Base-by-base conservation (phyloP, 2,329 filamentous ascomycete species). In the Gliomastix tumulicola region DNA sequence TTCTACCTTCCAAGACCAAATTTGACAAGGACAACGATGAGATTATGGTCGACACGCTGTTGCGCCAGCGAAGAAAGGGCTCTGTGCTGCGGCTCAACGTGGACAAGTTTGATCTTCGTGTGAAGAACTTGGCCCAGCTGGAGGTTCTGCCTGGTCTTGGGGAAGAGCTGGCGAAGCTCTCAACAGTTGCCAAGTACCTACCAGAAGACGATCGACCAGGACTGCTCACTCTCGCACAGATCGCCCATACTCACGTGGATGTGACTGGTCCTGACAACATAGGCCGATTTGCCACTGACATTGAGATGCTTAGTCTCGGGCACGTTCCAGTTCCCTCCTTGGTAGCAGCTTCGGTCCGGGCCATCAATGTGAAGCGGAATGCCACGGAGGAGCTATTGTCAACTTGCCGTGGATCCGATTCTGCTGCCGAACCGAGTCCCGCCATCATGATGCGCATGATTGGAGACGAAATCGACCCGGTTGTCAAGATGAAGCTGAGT, bases 161-260 rank as follows among this genome's bases (percentile, higher is more conserved):
- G 1, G 81, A 85, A 44, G 92, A 98, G 50, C 57, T 97, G 34
- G 73, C 82, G 6, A 87, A 84, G 46, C 68, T 98, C 6, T 86
- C 88, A 1, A 89, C 81, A 1, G 88, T 98, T 19, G 77, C 90
- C 7, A 97, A 96, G 54, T 97, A 97, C 55, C 70, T 98, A 3
- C 90, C 92, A 0, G 90, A 98, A 48, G 92, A 98, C 57, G 90
- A 98, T 49, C 77, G 89, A 3, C 92, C 92, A 3, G 92, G 92
- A 0, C 67, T 97, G 16, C 67, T 98, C 25, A 88, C 82, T 1
- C 66, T 98, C 25, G 69, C 74, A 1, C 67, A 78, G 21, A 57
- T 96, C 36, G 75, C 79, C 36, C 76, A 79, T 15, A 49, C 87
- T 7, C 71, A 82, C 20, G 59, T 75, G 8, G 66, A 69, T 19